phyloP scores from a whole-genome alignment of 176 grass and related monocot genomes.

The Olyra latifolia region DNA sequence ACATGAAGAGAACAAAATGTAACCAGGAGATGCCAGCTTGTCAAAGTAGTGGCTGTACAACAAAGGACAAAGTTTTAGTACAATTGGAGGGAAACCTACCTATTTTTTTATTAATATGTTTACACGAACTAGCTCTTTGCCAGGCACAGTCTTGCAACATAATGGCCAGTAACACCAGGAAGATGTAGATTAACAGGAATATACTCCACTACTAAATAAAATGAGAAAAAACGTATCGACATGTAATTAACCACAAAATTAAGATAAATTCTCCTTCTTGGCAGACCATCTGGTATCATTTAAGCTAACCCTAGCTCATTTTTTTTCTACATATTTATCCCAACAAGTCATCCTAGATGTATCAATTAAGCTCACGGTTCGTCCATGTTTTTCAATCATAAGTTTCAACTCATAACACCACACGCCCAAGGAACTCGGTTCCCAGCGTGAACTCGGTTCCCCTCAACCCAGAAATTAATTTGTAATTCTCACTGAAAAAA shows the following conservation, averaged over 20 bases:
- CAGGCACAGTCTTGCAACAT: not conserved
- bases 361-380: slow-evolving; percentile 10
- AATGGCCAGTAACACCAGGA: not conserved
- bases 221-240: not conserved
- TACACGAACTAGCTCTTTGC: not conserved
- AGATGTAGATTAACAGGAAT: not conserved
- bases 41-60: slow-evolving; percentile 93
- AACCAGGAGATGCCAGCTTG: slow-evolving; percentile 98
- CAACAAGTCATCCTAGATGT: not conserved
- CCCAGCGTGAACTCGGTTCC: not conserved
- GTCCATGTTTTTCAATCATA: not conserved
- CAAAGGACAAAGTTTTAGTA: slow-evolving; percentile 17
- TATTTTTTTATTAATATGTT: not conserved
- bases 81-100: not conserved
- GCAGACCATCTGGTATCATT: not conserved
- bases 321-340: not conserved
- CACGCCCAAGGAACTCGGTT: not conserved
- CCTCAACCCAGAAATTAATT: not conserved
- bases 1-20: slow-evolving; percentile 98
- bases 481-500: not conserved
- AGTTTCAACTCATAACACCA: not conserved
- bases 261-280: not conserved
- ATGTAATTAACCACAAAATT: not conserved
- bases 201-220: not conserved
- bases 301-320: slow-evolving; percentile 13